A percentile compares a stretch with the other conserved stretches of the same genome.
Evolutionary conservation across 768 basidiomycete species (phyloP).

Genomic region (Cantharellus anzutake): DNA sequence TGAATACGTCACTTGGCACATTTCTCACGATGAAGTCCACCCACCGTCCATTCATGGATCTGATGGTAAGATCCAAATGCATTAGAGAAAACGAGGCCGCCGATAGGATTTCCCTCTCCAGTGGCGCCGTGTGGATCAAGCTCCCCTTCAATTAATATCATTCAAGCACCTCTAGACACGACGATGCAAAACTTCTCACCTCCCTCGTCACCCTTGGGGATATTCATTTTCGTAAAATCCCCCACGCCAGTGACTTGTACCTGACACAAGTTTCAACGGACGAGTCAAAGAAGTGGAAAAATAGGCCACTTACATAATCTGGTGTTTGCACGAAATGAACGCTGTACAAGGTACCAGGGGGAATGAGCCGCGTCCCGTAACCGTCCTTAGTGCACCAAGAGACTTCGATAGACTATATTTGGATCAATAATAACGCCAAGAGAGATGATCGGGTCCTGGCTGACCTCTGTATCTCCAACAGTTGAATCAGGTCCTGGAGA

Average conservation of each 20-base stretch:
- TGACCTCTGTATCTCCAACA: conserved; percentile 49
- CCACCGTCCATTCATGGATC: conserved; percentile 27
- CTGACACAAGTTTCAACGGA: background rate
- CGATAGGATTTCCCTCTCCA: conserved; percentile 17
- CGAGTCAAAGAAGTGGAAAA: background rate
- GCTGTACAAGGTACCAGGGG: conserved; percentile 11
- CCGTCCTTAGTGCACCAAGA: conserved; percentile 51
- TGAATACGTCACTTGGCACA: background rate
- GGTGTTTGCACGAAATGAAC: conserved; percentile 14
- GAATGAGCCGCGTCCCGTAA: conserved; percentile 14
- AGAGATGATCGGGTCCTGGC: background rate
- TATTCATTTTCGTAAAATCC: conserved; percentile 33
- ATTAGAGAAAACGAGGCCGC: conserved; percentile 24
- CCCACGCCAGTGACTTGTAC: conserved; percentile 22
- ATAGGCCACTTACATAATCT: conserved; percentile 7
- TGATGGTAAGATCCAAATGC: conserved; percentile 21
- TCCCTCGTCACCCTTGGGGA: conserved; percentile 42
- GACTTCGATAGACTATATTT: conserved; percentile 21
- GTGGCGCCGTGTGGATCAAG: conserved; percentile 36
- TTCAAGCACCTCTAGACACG: too few relatives aligned
- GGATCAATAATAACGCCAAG: background rate
- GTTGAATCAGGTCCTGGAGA: conserved; percentile 19
- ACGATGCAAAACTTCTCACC: conserved; percentile 6
- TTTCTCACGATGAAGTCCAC: conserved; percentile 1
- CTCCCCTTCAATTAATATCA: conserved; percentile 18